Percentiles rank a stretch among this genome's conserved stretches.
phyloP scores from a whole-genome alignment of 2,329 filamentous ascomycete genomes.

The Diaporthe vexans region DNA sequence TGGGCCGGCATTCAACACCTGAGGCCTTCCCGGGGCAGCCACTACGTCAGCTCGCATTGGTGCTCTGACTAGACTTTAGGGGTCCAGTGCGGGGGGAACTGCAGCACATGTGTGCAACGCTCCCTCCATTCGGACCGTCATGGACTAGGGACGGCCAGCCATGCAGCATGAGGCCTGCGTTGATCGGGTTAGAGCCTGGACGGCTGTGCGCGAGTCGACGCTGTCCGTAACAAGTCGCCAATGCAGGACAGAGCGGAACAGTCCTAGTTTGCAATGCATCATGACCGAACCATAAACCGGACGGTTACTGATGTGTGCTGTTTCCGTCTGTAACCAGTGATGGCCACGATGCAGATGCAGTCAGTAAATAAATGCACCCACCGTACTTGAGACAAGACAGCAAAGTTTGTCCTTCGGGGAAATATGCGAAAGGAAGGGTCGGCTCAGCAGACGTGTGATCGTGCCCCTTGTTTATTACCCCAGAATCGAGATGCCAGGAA shows the following conservation, averaged over 20 bases:
- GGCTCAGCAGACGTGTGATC: neutral
- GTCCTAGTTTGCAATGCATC: neutral
- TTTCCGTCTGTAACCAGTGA: neutral
- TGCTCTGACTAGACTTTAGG: slow-evolving; percentile 8
- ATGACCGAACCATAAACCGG: neutral
- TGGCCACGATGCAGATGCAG: too few species aligned
- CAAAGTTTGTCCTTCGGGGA: too few species aligned
- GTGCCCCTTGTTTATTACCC: slow-evolving; percentile 13
- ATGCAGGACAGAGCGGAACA: too few species aligned
- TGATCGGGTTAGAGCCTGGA: slow-evolving; percentile 8
- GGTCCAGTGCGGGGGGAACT: slow-evolving; percentile 34
- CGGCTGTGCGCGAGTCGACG: neutral
- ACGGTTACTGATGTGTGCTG: neutral
- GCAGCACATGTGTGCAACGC: neutral
- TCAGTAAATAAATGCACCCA: neutral
- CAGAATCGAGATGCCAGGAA: slow-evolving; percentile 19
- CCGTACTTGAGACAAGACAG: neutral
- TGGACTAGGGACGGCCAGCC: slow-evolving; percentile 8
- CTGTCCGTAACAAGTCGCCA: too few species aligned
- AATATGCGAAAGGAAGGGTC: slow-evolving; percentile 12
- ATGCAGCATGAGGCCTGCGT: neutral
- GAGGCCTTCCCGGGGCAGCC: neutral
- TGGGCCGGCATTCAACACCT: slow-evolving; percentile 12
- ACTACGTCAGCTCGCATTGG: slow-evolving; percentile 31
- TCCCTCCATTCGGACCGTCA: neutral